phyloP scores from a whole-genome alignment of 495 filamentous ascomycete genomes.

The Hypoxylon fragiforme region DNA sequence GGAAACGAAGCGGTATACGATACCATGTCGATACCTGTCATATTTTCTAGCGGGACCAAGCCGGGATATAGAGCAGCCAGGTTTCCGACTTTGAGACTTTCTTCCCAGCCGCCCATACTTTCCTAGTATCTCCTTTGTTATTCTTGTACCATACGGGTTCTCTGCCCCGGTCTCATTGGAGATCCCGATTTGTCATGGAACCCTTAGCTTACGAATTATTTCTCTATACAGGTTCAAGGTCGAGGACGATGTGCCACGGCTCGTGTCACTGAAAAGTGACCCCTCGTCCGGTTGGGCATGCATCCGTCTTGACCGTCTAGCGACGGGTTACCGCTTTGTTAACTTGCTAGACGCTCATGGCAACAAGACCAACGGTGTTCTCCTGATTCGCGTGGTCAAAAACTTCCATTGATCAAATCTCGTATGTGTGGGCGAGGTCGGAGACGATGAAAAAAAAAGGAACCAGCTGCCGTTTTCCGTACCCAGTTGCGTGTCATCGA shows the following conservation, averaged over 20 bases:
- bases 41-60: slow-evolving; percentile 13
- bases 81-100: background rate
- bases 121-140: slow-evolving; percentile 9
- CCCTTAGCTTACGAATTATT: slow-evolving; percentile 26
- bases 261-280: slow-evolving; percentile 50
- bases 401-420: slow-evolving; percentile 31
- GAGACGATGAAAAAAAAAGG: slow-evolving; percentile 4
- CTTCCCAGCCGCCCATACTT: slow-evolving; percentile 1
- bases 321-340: slow-evolving; percentile 74
- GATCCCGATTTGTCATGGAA: slow-evolving; percentile 24
- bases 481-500: slow-evolving; percentile 2
- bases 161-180: slow-evolving; percentile 17
- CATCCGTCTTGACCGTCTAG: slow-evolving; percentile 81
- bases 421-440: slow-evolving; percentile 18
- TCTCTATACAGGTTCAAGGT: slow-evolving; percentile 69
- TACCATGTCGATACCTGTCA: background rate
- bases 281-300: slow-evolving; percentile 82
- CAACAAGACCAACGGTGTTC: slow-evolving; percentile 58
- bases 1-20: slow-evolving; percentile 21
- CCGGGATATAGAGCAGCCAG: slow-evolving; percentile 1
- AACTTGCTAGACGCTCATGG: slow-evolving; percentile 69
- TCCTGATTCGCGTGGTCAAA: slow-evolving; percentile 68
- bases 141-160: slow-evolving; percentile 14
- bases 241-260: slow-evolving; percentile 62
- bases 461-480: slow-evolving; percentile 2